Conservation (phyloP, 768 basidiomycete genomes). For the Lactarius hatsudake region DNA sequence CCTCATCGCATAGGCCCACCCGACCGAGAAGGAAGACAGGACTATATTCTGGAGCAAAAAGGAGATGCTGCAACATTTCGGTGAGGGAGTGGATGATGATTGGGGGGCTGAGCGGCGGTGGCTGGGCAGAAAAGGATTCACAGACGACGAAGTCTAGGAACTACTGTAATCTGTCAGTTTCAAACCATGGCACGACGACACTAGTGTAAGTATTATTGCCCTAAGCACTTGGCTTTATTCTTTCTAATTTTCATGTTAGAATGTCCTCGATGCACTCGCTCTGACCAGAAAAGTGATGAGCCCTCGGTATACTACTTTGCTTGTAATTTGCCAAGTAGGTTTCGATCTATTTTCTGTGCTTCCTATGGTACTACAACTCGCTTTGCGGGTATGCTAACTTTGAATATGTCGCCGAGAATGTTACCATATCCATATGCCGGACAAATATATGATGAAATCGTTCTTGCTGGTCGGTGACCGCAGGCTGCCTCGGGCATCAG, state of each 20-base stretch:
- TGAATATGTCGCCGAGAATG: no score
- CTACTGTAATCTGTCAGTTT: conserved; percentile 35
- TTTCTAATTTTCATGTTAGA: conserved; percentile 3
- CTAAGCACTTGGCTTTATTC: not conserved
- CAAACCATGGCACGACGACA: conserved; percentile 45
- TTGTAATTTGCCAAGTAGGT: no score
- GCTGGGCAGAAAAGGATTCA: conserved; percentile 32
- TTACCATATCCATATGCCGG: no score
- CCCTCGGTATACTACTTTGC: no score
- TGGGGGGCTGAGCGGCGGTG: no score
- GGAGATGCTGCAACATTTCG: not conserved
- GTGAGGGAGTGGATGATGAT: not conserved
- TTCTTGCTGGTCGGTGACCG: no score
- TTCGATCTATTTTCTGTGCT: no score
- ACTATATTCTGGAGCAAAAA: not conserved
- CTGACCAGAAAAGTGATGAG: not conserved
- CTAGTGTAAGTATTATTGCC: conserved; percentile 35
- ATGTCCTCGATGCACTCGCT: conserved; percentile 9
- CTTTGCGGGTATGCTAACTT: no score
- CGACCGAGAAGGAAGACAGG: not conserved
- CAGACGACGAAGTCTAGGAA: conserved; percentile 36
- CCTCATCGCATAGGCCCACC: conserved; percentile 10
- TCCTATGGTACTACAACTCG: no score
- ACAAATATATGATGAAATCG: no score
- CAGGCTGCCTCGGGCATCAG: no score